Percentiles rank a stretch among this genome's conserved stretches.
Evolutionary conservation across 192 early-diverging fungal genomes (phyloP).

Genomic region (Dissophora globulifera): DNA sequence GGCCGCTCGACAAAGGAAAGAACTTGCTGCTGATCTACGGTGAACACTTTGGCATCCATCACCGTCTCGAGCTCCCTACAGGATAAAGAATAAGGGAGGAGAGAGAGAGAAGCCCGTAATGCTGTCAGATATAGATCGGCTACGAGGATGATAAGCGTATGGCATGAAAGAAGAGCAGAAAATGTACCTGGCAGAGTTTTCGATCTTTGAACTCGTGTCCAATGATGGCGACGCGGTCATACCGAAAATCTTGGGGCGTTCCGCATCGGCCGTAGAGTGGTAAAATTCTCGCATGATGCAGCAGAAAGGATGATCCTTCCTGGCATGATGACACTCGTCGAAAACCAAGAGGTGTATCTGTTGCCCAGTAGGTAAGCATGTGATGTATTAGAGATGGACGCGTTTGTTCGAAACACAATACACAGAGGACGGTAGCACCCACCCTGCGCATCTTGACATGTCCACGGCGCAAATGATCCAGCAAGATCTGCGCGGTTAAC

Average conservation of each 20-base stretch:
- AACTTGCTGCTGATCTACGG: constrained; percentile 54
- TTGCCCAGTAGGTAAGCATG: constrained; percentile 9
- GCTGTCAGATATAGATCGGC: too few relatives aligned
- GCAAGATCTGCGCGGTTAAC: constrained; percentile 88
- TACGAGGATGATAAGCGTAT: too few relatives aligned
- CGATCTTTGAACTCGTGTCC: constrained; percentile 24
- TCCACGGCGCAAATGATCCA: constrained; percentile 79
- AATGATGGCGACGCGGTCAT: constrained; percentile 93
- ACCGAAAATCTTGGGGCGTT: constrained; percentile 84
- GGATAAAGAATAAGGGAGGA: too few relatives aligned
- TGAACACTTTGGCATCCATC: constrained; percentile 68
- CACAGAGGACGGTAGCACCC: constrained; percentile 3
- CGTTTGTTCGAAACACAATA: too few relatives aligned
- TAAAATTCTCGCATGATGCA: constrained; percentile 90
- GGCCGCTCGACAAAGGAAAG: constrained; percentile 54
- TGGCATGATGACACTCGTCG: constrained; percentile 94
- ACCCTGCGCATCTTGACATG: constrained; percentile 71
- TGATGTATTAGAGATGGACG: not conserved
- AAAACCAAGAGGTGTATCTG: constrained; percentile 89
- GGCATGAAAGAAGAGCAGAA: not conserved
- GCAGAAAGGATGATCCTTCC: constrained; percentile 79
- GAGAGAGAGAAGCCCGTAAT: too few relatives aligned
- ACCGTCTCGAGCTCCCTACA: constrained; percentile 63
- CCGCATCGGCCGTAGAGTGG: constrained; percentile 42
- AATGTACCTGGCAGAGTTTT: constrained; percentile 39